A percentile compares a stretch with the other conserved stretches of the same genome.
phyloP scores from a whole-genome alignment of 306 rosid species.

The Sicyos edulis region DNA sequence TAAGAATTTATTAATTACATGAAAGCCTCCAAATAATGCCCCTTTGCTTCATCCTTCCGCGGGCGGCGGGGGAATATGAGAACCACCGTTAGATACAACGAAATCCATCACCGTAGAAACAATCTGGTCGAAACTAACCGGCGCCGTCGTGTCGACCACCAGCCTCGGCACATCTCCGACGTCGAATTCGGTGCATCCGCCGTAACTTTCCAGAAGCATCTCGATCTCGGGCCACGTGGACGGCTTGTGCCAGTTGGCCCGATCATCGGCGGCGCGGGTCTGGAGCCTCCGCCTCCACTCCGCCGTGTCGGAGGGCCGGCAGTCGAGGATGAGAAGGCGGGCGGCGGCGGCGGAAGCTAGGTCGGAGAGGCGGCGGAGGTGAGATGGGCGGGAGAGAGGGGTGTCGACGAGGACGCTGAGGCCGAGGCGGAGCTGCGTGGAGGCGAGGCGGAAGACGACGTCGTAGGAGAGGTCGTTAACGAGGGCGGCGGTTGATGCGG shows the following conservation, averaged over 20 bases:
- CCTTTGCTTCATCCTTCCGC: background rate
- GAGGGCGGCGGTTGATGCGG: background rate
- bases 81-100: slow-evolving; percentile 8
- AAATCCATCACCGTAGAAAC: slow-evolving; percentile 17
- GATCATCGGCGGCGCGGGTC: slow-evolving; percentile 6
- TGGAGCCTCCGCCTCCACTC: slow-evolving; percentile 26
- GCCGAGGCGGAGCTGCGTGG: slow-evolving; percentile 27
- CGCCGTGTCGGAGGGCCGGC: slow-evolving; percentile 12
- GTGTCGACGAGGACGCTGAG: slow-evolving; percentile 24
- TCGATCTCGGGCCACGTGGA: slow-evolving; percentile 23
- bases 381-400: slow-evolving; percentile 21
- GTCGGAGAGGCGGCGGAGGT: slow-evolving; percentile 10
- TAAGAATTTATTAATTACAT: no score
- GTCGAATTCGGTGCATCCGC: slow-evolving; percentile 20
- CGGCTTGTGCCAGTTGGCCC: slow-evolving; percentile 21
- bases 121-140: slow-evolving; percentile 7
- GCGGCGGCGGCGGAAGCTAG: slow-evolving; percentile 19
- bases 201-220: slow-evolving; percentile 16
- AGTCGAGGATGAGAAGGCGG: slow-evolving; percentile 22
- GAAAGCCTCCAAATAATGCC: no score
- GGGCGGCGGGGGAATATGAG: background rate
- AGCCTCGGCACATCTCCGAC: slow-evolving; percentile 25
- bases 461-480: slow-evolving; percentile 25
- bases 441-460: slow-evolving; percentile 24
- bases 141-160: slow-evolving; percentile 24